Evolutionary conservation across 495 filamentous ascomycete species (phyloP).

Genomic region (Hypoxylon rickii): DNA sequence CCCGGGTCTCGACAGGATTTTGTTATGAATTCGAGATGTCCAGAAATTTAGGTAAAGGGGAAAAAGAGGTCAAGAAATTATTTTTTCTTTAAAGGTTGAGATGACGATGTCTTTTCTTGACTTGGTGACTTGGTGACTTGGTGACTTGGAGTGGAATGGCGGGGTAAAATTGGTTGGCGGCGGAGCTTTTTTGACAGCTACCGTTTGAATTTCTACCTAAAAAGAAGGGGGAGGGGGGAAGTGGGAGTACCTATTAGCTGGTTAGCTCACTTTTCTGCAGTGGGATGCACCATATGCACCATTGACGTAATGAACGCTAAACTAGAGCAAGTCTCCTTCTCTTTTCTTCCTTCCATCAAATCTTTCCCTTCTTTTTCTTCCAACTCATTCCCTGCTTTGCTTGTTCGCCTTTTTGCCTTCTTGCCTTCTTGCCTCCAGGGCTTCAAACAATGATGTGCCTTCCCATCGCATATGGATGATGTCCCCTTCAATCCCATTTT

Average conservation of each 20-base stretch:
- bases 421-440: not conserved
- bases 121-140: no score
- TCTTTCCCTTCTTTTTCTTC: no score
- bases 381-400: not conserved
- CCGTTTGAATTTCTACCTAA: constrained; percentile 19
- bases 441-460: no score
- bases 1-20: not conserved
- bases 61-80: constrained; percentile 32
- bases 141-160: no score
- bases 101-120: constrained; percentile 24
- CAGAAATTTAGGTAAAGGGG: not conserved
- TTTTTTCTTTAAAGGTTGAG: constrained; percentile 14
- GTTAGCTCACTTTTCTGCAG: constrained; percentile 29
- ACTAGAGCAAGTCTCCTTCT: constrained; percentile 19
- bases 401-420: not conserved
- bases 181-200: constrained; percentile 30
- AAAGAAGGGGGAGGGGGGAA: no score
- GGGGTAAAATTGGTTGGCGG: constrained; percentile 30
- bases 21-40: not conserved
- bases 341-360: constrained; percentile 18
- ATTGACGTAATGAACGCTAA: constrained; percentile 41
- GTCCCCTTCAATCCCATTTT: not conserved
- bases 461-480: no score
- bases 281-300: constrained; percentile 32
- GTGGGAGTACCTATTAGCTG: no score